Base-by-base conservation (phyloP, 768 basidiomycete species). In the Agaricus subrufescens region DNA sequence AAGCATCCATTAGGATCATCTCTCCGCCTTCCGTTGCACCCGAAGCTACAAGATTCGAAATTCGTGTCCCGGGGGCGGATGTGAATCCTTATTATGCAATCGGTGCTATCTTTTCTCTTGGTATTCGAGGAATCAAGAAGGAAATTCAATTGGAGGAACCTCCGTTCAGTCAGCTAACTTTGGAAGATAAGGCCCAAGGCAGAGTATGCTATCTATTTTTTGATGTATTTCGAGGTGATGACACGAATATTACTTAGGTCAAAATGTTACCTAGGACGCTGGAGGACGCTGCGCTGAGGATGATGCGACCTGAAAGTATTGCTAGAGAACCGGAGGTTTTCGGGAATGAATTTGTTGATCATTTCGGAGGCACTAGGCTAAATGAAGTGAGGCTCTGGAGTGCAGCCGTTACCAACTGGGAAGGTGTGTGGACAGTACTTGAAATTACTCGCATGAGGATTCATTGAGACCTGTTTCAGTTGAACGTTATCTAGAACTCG, bases 21-120 rank as follows among this genome's bases (percentile, higher is more conserved):
- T 87, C 89, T 0, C 94, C 96, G 2, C 97, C 97, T 1, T 86
- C 89, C 4, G 88, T 86, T n/a, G 81, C 89, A 2, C 79, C 81
- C 8, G 69, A 83, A 3, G 92, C 90, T 2, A 98, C 97, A 1
- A 80, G 97, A 48, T 82, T 99, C 63, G 97, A 99, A 74, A 74
- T 99, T 12, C 87, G 97, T 52, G 84, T 98, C 15, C 95, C 97
- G 1, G 97, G 97, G 26, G 97, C 97, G 39, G 97, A 99, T 66
- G 92, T 98, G 83, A 94, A 95, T 71, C 91, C 94, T 1, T 91
- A 94, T 71, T 92, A 89, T 60, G 84, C 94, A 0, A 73, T 98
- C 44, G 86, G 89, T 48, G 87, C 96, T 3, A 88, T 98, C 59
- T 93, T 98, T 68, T 77, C 83, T 19, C 75, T 96, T 29, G 97